These are phyloP conservation scores for Leucosporidium yakuticum DNA, from an alignment of 768 basidiomycete species.

Conservation along the genomic window DNA sequence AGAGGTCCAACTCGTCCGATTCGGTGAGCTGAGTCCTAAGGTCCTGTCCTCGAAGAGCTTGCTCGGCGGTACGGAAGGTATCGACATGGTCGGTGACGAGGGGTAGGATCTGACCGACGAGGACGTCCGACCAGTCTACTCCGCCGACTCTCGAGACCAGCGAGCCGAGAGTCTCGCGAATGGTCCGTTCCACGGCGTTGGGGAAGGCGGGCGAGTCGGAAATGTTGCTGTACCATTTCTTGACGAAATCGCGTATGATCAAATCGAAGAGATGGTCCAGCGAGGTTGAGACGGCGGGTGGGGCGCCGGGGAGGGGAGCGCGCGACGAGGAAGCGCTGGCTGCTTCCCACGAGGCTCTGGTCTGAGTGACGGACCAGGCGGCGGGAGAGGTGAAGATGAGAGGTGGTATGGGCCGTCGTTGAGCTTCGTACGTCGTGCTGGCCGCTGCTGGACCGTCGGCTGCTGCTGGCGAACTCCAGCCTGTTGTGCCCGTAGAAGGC, in stretches of 20 bases:
- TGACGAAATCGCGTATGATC: conserved; percentile 77
- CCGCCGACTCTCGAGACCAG: conserved; percentile 54
- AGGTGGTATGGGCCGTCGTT: background rate
- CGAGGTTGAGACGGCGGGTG: conserved; percentile 12
- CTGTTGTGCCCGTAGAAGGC: background rate
- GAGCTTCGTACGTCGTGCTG: background rate
- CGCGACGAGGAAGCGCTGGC: background rate
- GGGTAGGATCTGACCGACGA: conserved; percentile 25
- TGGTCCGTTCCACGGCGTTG: conserved; percentile 65
- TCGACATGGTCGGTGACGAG: conserved; percentile 27
- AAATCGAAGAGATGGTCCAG: conserved; percentile 44
- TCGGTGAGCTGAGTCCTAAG: conserved; percentile 76
- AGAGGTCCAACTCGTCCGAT: conserved; percentile 80
- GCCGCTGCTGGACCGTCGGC: background rate
- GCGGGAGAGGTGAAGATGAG: conserved; percentile 29
- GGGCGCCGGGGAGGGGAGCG: conserved; percentile 7
- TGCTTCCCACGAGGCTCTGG: conserved; percentile 27
- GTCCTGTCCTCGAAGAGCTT: conserved; percentile 68
- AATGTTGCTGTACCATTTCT: conserved; percentile 79
- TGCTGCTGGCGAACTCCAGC: background rate
- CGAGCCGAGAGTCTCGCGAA: conserved; percentile 61
- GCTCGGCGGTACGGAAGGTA: conserved; percentile 21
- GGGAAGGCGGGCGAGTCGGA: conserved; percentile 87
- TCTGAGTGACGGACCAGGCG: conserved; percentile 29
- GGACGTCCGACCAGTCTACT: conserved; percentile 42